Conservation (phyloP, 345 rosid genomes). For the Citrus sinensis region DNA sequence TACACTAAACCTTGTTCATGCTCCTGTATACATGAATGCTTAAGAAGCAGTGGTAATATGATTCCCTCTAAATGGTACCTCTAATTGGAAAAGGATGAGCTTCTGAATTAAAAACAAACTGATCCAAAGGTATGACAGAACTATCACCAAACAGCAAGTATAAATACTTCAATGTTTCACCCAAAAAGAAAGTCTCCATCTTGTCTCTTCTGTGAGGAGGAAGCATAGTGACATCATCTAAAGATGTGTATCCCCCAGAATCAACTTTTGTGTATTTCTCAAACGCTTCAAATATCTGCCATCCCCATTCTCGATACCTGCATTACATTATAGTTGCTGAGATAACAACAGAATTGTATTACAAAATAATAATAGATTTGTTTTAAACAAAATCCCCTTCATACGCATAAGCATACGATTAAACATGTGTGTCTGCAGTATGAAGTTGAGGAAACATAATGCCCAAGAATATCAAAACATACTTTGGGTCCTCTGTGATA, state of each 20-base stretch:
- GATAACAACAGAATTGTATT: background rate
- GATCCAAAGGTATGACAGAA: slow-evolving; percentile 70
- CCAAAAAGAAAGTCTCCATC: slow-evolving; percentile 93
- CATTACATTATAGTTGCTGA: slow-evolving; percentile 18
- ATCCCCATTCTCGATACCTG: slow-evolving; percentile 93
- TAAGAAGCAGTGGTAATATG: background rate
- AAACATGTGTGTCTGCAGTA: background rate
- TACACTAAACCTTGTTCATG: slow-evolving; percentile 6
- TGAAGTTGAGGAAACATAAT: slow-evolving; percentile 1
- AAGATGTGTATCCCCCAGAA: slow-evolving; percentile 81
- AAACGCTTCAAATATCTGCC: slow-evolving; percentile 95
- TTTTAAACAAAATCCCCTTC: background rate
- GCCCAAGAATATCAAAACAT: slow-evolving; percentile 23
- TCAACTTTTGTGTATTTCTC: slow-evolving; percentile 77
- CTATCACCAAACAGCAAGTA: slow-evolving; percentile 89
- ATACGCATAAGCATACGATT: background rate
- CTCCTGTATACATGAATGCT: slow-evolving; percentile 10
- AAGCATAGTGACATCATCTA: slow-evolving; percentile 72
- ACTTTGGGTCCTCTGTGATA: slow-evolving; percentile 81
- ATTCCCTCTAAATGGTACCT: slow-evolving; percentile 23
- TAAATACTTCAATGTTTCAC: slow-evolving; percentile 84
- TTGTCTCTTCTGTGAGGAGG: slow-evolving; percentile 89
- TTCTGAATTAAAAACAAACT: slow-evolving; percentile 86
- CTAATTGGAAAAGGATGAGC: slow-evolving; percentile 87
- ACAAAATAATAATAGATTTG: background rate